Evolutionary conservation across 148 eudicot genomes (phyloP), one percentile per base, ranked within the genome.

Genomic region (Linanthus parryae): DNA sequence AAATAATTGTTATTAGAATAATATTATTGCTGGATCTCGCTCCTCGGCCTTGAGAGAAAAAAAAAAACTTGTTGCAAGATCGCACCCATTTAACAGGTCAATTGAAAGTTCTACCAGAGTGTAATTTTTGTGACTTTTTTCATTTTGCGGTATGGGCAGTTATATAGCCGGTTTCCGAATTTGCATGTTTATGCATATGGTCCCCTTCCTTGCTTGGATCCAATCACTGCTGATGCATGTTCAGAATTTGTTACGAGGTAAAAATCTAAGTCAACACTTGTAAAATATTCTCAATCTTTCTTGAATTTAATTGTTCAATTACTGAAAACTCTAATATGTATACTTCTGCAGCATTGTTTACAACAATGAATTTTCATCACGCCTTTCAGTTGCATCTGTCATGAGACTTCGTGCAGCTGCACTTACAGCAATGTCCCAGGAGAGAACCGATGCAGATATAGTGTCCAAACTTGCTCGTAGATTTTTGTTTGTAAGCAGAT

Each of bases 161-260:
- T 85, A 59, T 56, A 54, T 60, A 31, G 71, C 20, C 74, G 62
- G 27, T 76, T 65, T 54, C 69, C 81, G 29, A 62, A 80, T 29
- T 60, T 85, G 59, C 89, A 72, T 55, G 95, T 79, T 20, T 82
- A 61, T 70, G 61, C 85, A 10, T 85, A 76, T 74, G 89, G 95
- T 15, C 81, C 95, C 38, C 95, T 85, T 76, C 95, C 95, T 14
- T 85, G 95, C 55, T 50, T 85, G 49, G 89, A 82, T 65, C 59
- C 67, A 29, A 57, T 71, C 43, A 27, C 76, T 41, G 95, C 95
- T 49, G 75, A 79, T 67, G 81, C 85, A 55, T 76, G 89, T 61
- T 79, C 89, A 26, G 48, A 74, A 66, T 82, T 85, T 59, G 52
- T 79, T 36, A 85, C 80, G 16, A 63, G 84, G 84, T 78, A 61